These are phyloP conservation scores for Coemansia sp. DNA, from an alignment of 192 early-diverging fungal species.

Conservation along the genomic window DNA sequence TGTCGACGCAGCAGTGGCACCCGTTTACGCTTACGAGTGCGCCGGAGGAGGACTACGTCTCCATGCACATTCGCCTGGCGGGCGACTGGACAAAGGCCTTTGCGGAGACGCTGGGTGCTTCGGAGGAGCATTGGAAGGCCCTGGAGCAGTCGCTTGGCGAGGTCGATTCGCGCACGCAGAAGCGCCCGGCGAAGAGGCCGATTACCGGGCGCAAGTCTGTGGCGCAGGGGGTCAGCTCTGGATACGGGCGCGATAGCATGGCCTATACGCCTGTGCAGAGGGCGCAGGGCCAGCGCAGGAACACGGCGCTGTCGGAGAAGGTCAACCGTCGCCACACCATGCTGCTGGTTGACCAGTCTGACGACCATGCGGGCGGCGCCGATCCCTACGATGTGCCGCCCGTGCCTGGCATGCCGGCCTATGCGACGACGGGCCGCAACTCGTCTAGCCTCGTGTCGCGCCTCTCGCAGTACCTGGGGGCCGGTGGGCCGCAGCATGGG, in stretches of 20 bases:
- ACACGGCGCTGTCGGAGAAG: slow-evolving; percentile 15
- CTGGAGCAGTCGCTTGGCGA: slow-evolving; percentile 33
- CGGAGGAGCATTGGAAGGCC: slow-evolving; percentile 58
- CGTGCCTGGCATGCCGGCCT: neutral
- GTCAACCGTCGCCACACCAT: slow-evolving; percentile 34
- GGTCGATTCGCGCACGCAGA: slow-evolving; percentile 2
- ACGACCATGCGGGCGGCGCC: neutral
- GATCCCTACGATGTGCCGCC: neutral
- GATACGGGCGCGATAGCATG: slow-evolving; percentile 33
- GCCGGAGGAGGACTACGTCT: slow-evolving; percentile 73
- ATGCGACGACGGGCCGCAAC: neutral
- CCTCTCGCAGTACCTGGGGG: slow-evolving; percentile 42
- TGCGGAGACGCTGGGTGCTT: slow-evolving; percentile 66
- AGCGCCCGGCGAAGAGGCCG: neutral
- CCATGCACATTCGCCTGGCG: slow-evolving; percentile 72
- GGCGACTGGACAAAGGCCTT: slow-evolving; percentile 75
- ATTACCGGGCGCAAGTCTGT: neutral
- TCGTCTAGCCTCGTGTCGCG: slow-evolving; percentile 24
- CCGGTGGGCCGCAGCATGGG: neutral
- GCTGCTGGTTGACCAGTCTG: slow-evolving; percentile 47
- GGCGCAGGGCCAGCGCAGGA: neutral
- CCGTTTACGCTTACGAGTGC: slow-evolving; percentile 83
- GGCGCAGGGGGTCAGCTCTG: neutral
- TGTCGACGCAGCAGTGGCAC: slow-evolving; percentile 74
- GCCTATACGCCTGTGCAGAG: slow-evolving; percentile 35